Base-by-base conservation (phyloP, 352 stramenopile species). In the Ochromonadaceae sp. region DNA sequence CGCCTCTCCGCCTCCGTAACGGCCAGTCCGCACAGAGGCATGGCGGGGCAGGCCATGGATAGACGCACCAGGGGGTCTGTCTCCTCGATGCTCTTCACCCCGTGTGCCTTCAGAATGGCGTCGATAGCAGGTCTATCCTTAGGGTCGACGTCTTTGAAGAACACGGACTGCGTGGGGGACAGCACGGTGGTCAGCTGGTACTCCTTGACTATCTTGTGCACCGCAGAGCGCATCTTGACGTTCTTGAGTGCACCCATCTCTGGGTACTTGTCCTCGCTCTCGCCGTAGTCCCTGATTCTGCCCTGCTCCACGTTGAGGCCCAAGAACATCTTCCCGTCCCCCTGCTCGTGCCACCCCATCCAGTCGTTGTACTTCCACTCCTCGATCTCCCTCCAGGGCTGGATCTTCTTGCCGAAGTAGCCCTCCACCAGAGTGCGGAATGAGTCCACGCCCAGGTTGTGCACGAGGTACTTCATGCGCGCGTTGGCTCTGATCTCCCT, bases 381-480 rank as follows among this genome's bases (percentile, higher is more conserved):
- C 26, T 67, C 41, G 28, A 87, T 81, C 2, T 59, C 49, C 43
- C 71, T 67, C 77, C 72, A 85, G 1, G 81, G 79, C 60, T 80
- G 48, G 50, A 90, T 80, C 30, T 75, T 66, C 66, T 83, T 83
- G 20, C 81, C 81, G 44, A 91, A 82, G 52, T 94, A 92, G 66
- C 78, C 86, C 75, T 97, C 90, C 1, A 96, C 83, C 31, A 97
- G 78, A 2, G 73, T 79, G 10, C 78, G 81, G 78, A 97, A 97
- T 70, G 83, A 88, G 49, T 90, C 83, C 50, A 97, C 85, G 12
- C 90, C 90, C 49, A 96, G 80, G 62, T 93, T 93, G 74, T 97
- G 90, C 7, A 98, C 90, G 25, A 95, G 86, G 79, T 98, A 97
- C 85, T 98, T 98, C 82, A 97, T 95, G 52, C 91, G 86, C 20